Percentiles rank a stretch among this genome's conserved stretches.
Conservation (phyloP, 768 basidiomycete genomes). For the Naganishia vaughanmartiniae region DNA sequence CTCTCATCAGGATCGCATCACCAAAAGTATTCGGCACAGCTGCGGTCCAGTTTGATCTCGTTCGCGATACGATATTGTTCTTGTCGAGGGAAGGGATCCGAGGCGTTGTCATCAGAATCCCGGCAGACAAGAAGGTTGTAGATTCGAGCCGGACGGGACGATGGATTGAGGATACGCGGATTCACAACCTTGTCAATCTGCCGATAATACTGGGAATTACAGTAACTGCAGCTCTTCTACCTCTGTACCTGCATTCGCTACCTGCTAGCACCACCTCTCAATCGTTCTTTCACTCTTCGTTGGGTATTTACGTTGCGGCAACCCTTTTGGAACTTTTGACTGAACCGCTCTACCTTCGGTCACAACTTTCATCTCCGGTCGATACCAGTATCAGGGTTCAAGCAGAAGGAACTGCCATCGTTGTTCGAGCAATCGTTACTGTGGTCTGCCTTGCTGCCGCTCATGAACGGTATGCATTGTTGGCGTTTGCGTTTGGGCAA, state of each 20-base stretch:
- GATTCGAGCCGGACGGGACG: neutral
- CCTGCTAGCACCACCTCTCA: slow-evolving; percentile 62
- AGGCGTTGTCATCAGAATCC: slow-evolving; percentile 70
- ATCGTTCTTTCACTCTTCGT: slow-evolving; percentile 63
- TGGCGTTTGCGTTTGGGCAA: slow-evolving; percentile 86
- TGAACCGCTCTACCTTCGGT: slow-evolving; percentile 78
- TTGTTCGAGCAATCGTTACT: slow-evolving; percentile 68
- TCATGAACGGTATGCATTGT: slow-evolving; percentile 58
- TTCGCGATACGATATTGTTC: slow-evolving; percentile 86
- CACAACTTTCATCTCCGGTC: slow-evolving; percentile 61
- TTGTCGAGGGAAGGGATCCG: slow-evolving; percentile 89
- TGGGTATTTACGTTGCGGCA: slow-evolving; percentile 69
- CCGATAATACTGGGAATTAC: slow-evolving; percentile 70
- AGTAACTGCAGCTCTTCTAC: slow-evolving; percentile 59
- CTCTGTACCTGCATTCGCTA: slow-evolving; percentile 61
- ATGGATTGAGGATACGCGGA: slow-evolving; percentile 20
- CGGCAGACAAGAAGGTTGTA: slow-evolving; percentile 24
- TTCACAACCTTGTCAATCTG: slow-evolving; percentile 62
- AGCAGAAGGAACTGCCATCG: slow-evolving; percentile 81
- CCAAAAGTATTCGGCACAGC: slow-evolving; percentile 84
- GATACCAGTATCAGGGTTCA: slow-evolving; percentile 70
- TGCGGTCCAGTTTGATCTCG: slow-evolving; percentile 87
- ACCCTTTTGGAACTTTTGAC: slow-evolving; percentile 73
- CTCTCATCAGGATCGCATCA: slow-evolving; percentile 74
- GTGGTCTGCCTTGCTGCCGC: slow-evolving; percentile 62